Evolutionary conservation across 1,139 yeast species (phyloP).

Genomic region (Debaryomyces nepalensis): DNA sequence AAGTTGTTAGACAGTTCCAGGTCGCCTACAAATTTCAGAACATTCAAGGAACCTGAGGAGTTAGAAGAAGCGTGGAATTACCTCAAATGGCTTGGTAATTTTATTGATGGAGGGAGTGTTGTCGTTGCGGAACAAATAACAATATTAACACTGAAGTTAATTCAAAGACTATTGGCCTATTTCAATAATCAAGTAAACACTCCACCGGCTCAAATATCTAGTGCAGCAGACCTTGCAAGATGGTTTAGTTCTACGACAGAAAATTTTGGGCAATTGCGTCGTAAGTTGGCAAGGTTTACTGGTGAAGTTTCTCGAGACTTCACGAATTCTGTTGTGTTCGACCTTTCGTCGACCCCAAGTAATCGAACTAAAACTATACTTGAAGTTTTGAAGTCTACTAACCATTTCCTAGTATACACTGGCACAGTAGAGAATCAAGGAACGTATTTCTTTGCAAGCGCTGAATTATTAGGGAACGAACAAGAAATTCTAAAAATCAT

Average conservation of each 20-base stretch:
- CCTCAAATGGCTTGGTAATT: conserved; percentile 70
- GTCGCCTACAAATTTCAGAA: conserved; percentile 66
- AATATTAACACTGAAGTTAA: conserved; percentile 64
- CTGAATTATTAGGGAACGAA: conserved; percentile 53
- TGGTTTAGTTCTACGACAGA: conserved; percentile 88
- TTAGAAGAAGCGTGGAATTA: conserved; percentile 79
- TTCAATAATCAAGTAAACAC: conserved; percentile 72
- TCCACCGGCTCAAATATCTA: conserved; percentile 55
- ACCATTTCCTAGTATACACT: conserved; percentile 80
- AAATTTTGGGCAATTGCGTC: conserved; percentile 80
- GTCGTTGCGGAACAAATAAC: conserved; percentile 81
- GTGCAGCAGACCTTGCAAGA: conserved; percentile 65
- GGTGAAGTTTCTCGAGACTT: conserved; percentile 71
- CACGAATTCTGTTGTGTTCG: conserved; percentile 75
- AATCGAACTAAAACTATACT: conserved; percentile 59
- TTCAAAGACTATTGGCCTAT: conserved; percentile 71
- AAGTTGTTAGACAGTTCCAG: conserved; percentile 81
- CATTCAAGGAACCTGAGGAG: conserved; percentile 92
- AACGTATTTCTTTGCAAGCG: conserved; percentile 70
- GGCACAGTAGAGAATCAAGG: conserved; percentile 79
- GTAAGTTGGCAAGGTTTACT: conserved; percentile 81
- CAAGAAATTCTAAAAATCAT: conserved; percentile 47
- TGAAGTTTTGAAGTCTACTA: conserved; percentile 60
- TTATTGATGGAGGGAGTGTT: conserved; percentile 83
- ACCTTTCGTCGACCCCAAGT: conserved; percentile 53